Evolutionary conservation across 179 eudicot genomes (phyloP).

Genomic region (Vitellaria paradoxa): DNA sequence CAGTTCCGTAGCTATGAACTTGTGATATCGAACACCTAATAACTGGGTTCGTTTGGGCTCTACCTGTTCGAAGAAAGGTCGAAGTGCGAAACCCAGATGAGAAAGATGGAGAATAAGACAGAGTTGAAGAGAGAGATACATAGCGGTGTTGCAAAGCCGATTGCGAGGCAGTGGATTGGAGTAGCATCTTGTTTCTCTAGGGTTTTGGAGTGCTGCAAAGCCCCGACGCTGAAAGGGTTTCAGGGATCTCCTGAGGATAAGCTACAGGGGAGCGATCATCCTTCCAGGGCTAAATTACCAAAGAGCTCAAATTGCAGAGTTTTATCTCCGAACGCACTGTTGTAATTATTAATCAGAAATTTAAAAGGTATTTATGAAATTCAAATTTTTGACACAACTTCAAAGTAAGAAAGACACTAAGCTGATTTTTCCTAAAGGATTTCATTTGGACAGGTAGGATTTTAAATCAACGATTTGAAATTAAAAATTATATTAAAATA

Average conservation of each 20-base stretch:
- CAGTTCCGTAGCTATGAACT: slow-evolving; percentile 34
- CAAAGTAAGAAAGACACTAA: too few species aligned
- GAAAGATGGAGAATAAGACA: slow-evolving; percentile 29
- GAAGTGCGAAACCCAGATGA: slow-evolving; percentile 42
- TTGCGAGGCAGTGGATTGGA: slow-evolving; percentile 44
- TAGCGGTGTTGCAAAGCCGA: slow-evolving; percentile 24
- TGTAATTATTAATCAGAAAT: too few species aligned
- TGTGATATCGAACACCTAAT: slow-evolving; percentile 42
- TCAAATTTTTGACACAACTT: too few species aligned
- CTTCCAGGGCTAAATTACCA: neutral
- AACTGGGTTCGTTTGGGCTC: slow-evolving; percentile 16
- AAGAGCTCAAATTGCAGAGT: neutral
- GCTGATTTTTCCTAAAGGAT: too few species aligned
- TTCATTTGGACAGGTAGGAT: too few species aligned
- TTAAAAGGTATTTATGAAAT: too few species aligned
- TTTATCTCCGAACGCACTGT: neutral
- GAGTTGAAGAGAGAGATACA: slow-evolving; percentile 20
- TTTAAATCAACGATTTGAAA: too few species aligned
- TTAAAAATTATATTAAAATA: too few species aligned
- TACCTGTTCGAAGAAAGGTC: slow-evolving; percentile 17
- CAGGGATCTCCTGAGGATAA: neutral
- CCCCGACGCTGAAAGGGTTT: neutral
- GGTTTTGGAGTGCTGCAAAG: slow-evolving; percentile 14
- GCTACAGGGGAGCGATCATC: neutral
- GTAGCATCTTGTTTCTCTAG: slow-evolving; percentile 43